Base-by-base conservation (phyloP, 208 protist genomes). In the Wallacemonas sp. region DNA sequence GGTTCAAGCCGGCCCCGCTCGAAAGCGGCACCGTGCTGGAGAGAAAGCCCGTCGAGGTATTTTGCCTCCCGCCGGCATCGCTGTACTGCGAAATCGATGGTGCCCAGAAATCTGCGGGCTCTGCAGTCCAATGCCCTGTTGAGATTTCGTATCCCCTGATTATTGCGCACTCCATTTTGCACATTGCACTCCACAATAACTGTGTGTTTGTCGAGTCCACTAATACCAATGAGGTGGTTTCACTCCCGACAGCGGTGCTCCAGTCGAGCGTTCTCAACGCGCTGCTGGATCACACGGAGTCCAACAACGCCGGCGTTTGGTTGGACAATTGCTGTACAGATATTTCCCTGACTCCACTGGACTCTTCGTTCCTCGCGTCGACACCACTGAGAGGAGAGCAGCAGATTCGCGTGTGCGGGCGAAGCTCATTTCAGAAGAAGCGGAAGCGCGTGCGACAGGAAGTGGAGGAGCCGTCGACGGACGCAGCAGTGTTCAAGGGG, bases 111-210 rank as follows among this genome's bases (percentile, higher is more conserved):
- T 44, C 39, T 20, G 61, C 76, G 0, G 67, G 63, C 36, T 45
- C 70, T 26, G 33, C 52, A 20, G 52, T 95, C 20, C 86, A 95
- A 48, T 93, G 90, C 39, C 90, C 90, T 26, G 54, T 89, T 5
- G 87, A 92, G 70, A 44, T 93, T 45, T 92, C 86, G 12, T 92
- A 93, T 67, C 85, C 90, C 14, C 55, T 93, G 16, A 68, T 95
- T 31, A 49, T 87, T 4, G 74, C 75, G 1, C 85, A 90, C 36
- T 87, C 74, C n/a, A 65, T 83, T 23, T 67, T 95, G 10, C 85
- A 95, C 77, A 93, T 89, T 67, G 76, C 82, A 3, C 49, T 92
- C 18, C 77, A 89, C 66, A 95, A 95, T 45, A 86, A 86, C 61
- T 82, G 74, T 42, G 72, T 93, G n/a, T 86, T 95, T 70, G 61